Evolutionary conservation across 441 rosid species (phyloP), one percentile per base, ranked within the genome.

Genomic region (Populus hybrid): DNA sequence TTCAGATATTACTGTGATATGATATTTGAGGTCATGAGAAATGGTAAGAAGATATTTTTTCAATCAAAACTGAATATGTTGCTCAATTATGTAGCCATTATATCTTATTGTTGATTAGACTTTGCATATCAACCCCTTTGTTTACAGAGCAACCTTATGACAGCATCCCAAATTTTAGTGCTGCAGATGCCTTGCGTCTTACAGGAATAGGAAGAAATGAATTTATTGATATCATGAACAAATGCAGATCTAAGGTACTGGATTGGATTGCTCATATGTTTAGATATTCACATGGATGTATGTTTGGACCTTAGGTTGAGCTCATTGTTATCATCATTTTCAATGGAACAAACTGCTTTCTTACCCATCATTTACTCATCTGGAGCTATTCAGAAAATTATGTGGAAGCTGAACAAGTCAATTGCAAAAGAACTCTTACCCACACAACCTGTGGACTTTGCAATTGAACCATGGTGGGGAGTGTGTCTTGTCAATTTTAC

Each of bases 361-460:
- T 83, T 88, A 85, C 78, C 73, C 74, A 73, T 76, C 81, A 42
- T 78, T 76, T 86, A 75, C 80, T 80, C 76, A 69, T 80, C 81
- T 87, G 86, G 91, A 83, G 83, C 86, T 87, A 73, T 86, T 82
- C 93, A 94, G 99, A 96, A 94, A 93, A 93, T 96, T 40, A 94
- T 94, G 99, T 96, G 99, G 99, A 96, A 96, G 90, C 89, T 96
- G 81, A 96, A 96, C 88, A 96, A 96, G 88, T 94, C 99, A 59
- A 96, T 94, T 86, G 99, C 97, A 11, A 96, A 93, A 87, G 99
- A 96, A 77, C 84, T 90, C 77, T 83, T 96, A 83, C 99, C 99
- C 72, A 89, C 91, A 67, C 96, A 94, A 76, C 98, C 98, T 65
- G 97, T 86, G 76, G 96, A 94, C 81, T 96, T 96, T 87, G 72